Conservation (phyloP, 305 asterid species). For the Solanum chacoense region DNA sequence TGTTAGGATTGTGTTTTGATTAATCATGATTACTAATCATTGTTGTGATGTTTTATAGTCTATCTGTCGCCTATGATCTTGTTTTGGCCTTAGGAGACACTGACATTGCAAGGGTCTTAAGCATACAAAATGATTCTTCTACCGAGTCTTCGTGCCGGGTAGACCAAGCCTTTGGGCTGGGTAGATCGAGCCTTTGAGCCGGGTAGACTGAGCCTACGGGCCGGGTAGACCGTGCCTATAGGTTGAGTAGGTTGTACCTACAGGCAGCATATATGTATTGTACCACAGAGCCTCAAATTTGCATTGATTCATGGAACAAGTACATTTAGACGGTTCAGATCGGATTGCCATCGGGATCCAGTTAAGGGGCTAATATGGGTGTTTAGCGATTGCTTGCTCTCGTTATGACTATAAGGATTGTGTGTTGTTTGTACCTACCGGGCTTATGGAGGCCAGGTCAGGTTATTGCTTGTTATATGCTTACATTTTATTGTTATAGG, state of each 20-base stretch:
- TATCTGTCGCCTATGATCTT: background rate
- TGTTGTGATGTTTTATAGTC: background rate
- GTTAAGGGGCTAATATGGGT: background rate
- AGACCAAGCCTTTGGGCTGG: background rate
- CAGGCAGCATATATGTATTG: background rate
- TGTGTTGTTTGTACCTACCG: background rate
- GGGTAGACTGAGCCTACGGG: too few relatives aligned
- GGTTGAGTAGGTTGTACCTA: background rate
- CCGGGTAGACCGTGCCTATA: too few relatives aligned
- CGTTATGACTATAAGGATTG: background rate
- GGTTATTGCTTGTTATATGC: background rate
- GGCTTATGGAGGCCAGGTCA: background rate
- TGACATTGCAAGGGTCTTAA: background rate
- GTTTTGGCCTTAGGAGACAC: background rate
- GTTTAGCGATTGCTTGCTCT: background rate
- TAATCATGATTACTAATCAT: background rate
- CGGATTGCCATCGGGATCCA: background rate
- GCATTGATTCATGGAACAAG: background rate
- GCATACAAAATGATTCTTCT: background rate
- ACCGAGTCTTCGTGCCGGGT: background rate
- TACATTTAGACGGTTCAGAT: background rate
- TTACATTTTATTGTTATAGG: too few relatives aligned
- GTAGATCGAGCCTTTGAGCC: background rate
- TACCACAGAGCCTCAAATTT: background rate
- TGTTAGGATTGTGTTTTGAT: background rate